Evolutionary conservation across 1,284 basidiomycete genomes (phyloP).

Genomic region (Trametes hirsuta): DNA sequence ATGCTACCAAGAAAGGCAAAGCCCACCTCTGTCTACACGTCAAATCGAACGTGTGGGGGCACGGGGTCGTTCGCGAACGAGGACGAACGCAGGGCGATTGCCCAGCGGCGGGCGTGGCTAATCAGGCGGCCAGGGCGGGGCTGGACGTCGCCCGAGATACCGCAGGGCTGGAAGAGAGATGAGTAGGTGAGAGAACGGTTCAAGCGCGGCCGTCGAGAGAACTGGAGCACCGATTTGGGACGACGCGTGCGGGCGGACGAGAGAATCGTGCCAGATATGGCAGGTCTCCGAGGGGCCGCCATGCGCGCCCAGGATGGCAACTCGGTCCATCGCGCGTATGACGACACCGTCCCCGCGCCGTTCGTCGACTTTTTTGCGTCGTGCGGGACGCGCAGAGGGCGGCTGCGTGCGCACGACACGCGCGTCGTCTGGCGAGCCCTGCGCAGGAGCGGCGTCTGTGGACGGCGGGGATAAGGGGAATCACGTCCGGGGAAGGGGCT

Average conservation of each 20-base stretch:
- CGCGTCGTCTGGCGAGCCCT: background rate
- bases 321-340: background rate
- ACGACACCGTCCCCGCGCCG: constrained; percentile 5
- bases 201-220: constrained; percentile 2
- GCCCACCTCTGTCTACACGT: too few species aligned
- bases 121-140: too few species aligned
- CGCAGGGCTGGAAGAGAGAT: background rate
- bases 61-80: too few species aligned
- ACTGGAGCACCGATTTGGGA: background rate
- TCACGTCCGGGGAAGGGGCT: background rate
- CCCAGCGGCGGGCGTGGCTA: too few species aligned
- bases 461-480: constrained; percentile 1
- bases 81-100: too few species aligned
- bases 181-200: background rate
- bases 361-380: background rate
- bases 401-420: background rate
- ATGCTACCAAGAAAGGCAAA: too few species aligned
- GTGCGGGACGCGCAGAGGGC: background rate
- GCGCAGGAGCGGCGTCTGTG: background rate
- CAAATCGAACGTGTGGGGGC: too few species aligned
- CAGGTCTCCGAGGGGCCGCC: constrained; percentile 3
- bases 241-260: constrained; percentile 13
- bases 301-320: background rate
- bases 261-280: constrained; percentile 22
- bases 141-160: too few species aligned